Conservation (phyloP, 1,284 basidiomycete genomes). For the Tranzscheliella williamsii region DNA sequence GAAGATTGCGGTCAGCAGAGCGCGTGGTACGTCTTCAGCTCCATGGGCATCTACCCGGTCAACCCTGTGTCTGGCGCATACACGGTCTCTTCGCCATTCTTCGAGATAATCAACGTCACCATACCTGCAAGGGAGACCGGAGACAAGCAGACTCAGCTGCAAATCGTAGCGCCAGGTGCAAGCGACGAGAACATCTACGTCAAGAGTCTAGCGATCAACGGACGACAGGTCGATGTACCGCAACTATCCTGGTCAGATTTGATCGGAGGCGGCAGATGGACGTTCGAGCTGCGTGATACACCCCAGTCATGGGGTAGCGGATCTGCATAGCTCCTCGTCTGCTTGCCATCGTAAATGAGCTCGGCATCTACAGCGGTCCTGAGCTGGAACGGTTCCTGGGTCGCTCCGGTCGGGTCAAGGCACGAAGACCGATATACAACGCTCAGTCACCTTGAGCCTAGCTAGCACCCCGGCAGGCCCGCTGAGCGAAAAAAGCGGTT, state of each 20-base stretch:
- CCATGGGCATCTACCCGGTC: constrained; percentile 85
- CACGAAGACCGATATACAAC: no score
- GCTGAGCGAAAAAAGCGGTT: no score
- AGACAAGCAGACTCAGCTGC: constrained; percentile 1
- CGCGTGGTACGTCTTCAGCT: constrained; percentile 78
- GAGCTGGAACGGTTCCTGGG: no score
- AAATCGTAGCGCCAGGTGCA: constrained; percentile 12
- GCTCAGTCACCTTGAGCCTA: no score
- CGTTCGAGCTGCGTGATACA: constrained; percentile 7
- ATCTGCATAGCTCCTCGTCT: no score
- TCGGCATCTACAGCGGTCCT: no score
- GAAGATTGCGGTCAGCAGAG: constrained; percentile 89
- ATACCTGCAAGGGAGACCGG: constrained; percentile 62
- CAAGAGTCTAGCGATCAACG: constrained; percentile 17
- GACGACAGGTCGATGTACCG: constrained; percentile 3
- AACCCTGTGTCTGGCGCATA: constrained; percentile 63
- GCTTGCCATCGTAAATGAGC: no score
- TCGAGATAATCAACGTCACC: constrained; percentile 68
- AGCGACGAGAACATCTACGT: constrained; percentile 18
- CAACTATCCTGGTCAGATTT: constrained; percentile 24
- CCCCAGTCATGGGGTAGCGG: constrained; percentile 30
- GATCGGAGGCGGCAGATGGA: constrained; percentile 24
- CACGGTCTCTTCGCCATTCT: constrained; percentile 76
- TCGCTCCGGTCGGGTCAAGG: no score
- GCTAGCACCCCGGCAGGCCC: no score